Evolutionary conservation across 345 rosid genomes (phyloP).

Genomic region (Punica granatum): DNA sequence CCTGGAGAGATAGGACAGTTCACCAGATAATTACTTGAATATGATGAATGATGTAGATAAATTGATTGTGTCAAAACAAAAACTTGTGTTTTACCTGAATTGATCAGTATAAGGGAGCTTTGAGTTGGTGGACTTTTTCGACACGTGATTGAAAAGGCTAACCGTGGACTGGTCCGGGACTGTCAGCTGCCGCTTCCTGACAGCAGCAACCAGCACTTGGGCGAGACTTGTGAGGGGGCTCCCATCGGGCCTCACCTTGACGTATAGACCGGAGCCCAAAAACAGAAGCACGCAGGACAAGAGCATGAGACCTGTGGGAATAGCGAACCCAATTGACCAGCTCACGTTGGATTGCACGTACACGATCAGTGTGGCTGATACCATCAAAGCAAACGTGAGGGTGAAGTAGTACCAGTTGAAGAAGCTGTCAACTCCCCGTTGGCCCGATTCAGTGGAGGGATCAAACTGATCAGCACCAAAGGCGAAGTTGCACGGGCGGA

Average conservation of each 20-base stretch:
- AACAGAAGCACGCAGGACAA: conserved; percentile 20
- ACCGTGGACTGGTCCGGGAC: conserved; percentile 9
- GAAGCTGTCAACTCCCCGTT: conserved; percentile 20
- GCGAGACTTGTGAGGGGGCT: conserved; percentile 23
- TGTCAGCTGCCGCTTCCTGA: conserved; percentile 9
- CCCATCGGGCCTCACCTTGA: conserved; percentile 17
- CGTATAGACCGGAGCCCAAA: conserved; percentile 19
- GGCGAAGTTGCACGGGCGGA: conserved; percentile 25
- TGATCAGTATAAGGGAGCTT: conserved; percentile 13
- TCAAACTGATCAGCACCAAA: conserved; percentile 32
- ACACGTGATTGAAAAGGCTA: conserved; percentile 3
- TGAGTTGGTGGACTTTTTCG: not conserved
- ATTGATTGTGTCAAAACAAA: too few species aligned
- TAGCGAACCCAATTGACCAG: conserved; percentile 28
- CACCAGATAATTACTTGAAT: not conserved
- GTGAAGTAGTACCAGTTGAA: conserved; percentile 30
- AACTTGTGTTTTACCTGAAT: conserved; percentile 59
- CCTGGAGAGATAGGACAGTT: conserved; percentile 19
- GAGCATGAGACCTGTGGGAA: conserved; percentile 21
- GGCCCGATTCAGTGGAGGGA: conserved; percentile 12
- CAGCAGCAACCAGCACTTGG: conserved; percentile 18
- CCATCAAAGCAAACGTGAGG: conserved; percentile 5
- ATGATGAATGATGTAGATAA: too few species aligned
- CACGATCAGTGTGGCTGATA: conserved; percentile 20
- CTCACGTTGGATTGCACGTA: conserved; percentile 26